These are phyloP conservation scores for Plasmodium cynomolgi DNA, from an alignment of 169 alveolate species.

Conservation along the genomic window DNA sequence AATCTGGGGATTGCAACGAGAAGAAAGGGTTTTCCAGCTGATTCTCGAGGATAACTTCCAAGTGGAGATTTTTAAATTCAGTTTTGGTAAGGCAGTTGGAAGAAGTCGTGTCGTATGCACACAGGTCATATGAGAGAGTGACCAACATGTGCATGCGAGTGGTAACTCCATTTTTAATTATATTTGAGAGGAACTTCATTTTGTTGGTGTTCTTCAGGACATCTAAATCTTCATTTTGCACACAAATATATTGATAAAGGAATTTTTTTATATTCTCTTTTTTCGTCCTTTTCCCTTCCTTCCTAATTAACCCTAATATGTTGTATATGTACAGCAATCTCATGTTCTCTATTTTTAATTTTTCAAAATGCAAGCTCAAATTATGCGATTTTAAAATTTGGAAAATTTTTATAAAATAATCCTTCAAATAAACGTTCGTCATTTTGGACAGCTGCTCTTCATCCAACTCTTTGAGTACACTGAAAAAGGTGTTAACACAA, in stretches of 20 bases:
- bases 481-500: constrained; percentile 58
- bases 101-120: constrained; percentile 22
- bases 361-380: constrained; percentile 61
- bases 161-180: constrained; percentile 70
- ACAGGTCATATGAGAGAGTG: constrained; percentile 28
- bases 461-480: constrained; percentile 51
- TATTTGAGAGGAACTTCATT: constrained; percentile 69
- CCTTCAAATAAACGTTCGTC: constrained; percentile 69
- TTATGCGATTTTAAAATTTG: constrained; percentile 60
- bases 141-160: constrained; percentile 72
- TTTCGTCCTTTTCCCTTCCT: constrained; percentile 65
- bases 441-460: constrained; percentile 63
- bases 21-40: constrained; percentile 64
- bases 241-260: constrained; percentile 72
- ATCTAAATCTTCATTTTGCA: constrained; percentile 59
- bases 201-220: constrained; percentile 20
- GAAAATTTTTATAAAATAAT: constrained; percentile 71
- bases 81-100: constrained; percentile 48
- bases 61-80: constrained; percentile 35
- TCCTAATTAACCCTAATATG: constrained; percentile 68
- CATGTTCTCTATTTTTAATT: constrained; percentile 41
- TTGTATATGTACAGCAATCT: constrained; percentile 37
- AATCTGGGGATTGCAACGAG: constrained; percentile 52
- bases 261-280: constrained; percentile 72
- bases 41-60: constrained; percentile 69